Evolutionary conservation across 2,329 filamentous ascomycete genomes (phyloP).

Genomic region (Ceratocystis alfenasii): DNA sequence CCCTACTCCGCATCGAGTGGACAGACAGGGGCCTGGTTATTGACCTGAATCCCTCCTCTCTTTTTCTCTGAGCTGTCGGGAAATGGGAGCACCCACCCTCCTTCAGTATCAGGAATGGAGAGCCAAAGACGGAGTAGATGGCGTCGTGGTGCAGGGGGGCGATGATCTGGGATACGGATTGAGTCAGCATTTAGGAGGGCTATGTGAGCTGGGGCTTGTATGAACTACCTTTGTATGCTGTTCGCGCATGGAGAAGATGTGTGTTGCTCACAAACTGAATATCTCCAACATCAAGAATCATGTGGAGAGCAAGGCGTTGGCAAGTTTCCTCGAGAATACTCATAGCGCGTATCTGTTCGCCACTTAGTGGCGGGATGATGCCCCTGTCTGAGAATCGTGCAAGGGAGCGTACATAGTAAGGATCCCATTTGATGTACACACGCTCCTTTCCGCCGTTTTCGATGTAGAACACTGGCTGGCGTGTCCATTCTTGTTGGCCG

Average conservation of each 20-base stretch:
- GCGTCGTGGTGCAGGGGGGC: slow-evolving; percentile 55
- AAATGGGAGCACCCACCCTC: slow-evolving; percentile 76
- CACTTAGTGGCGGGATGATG: slow-evolving; percentile 58
- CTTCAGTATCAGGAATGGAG: slow-evolving; percentile 67
- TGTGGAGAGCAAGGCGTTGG: slow-evolving; percentile 60
- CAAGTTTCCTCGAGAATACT: slow-evolving; percentile 55
- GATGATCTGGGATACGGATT: slow-evolving; percentile 33
- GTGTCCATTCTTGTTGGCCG: slow-evolving; percentile 64
- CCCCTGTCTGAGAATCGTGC: slow-evolving; percentile 61
- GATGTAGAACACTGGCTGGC: slow-evolving; percentile 61
- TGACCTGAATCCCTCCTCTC: slow-evolving; percentile 77
- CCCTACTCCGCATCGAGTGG: slow-evolving; percentile 63
- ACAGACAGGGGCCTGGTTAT: slow-evolving; percentile 63
- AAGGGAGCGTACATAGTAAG: slow-evolving; percentile 72
- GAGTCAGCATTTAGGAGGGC: background rate
- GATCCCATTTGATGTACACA: slow-evolving; percentile 66
- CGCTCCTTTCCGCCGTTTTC: slow-evolving; percentile 52
- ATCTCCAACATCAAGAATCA: slow-evolving; percentile 76
- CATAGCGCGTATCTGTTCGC: slow-evolving; percentile 57
- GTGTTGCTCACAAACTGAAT: slow-evolving; percentile 76
- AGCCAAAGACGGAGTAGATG: slow-evolving; percentile 80
- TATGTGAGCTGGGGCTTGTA: background rate
- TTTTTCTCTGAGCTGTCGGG: slow-evolving; percentile 74
- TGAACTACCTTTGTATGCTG: slow-evolving; percentile 49
- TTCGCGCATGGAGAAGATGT: slow-evolving; percentile 70